A percentile compares a stretch with the other conserved stretches of the same genome.
Evolutionary conservation across 768 basidiomycete species (phyloP).

Genomic region (Strobilomyces confusus): DNA sequence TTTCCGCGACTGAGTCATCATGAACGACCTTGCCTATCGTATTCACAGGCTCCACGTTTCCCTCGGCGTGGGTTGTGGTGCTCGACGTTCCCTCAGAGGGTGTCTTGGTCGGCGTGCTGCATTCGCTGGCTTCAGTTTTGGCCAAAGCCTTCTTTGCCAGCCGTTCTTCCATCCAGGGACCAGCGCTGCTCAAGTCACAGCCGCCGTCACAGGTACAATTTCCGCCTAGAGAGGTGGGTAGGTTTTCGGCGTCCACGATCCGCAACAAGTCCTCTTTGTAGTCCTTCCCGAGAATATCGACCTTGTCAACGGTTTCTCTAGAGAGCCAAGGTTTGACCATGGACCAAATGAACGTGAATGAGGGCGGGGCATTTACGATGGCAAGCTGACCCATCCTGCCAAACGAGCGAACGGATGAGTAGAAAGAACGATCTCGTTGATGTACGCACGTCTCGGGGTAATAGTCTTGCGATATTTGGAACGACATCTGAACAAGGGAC

Average conservation of each 20-base stretch:
- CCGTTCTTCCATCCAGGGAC: slow-evolving; percentile 68
- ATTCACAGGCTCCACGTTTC: neutral
- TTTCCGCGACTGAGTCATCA: neutral
- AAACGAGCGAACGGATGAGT: neutral
- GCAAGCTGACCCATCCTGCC: slow-evolving; percentile 67
- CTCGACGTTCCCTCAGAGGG: slow-evolving; percentile 5
- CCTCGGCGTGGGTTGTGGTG: slow-evolving; percentile 3
- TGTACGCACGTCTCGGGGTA: slow-evolving; percentile 68
- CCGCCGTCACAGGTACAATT: slow-evolving; percentile 61
- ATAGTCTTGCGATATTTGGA: slow-evolving; percentile 77
- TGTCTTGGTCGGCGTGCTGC: neutral
- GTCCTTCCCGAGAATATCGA: slow-evolving; percentile 60
- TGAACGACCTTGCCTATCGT: slow-evolving; percentile 2
- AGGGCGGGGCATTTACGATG: slow-evolving; percentile 68
- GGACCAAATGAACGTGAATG: slow-evolving; percentile 71
- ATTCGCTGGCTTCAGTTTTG: neutral
- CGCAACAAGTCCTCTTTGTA: slow-evolving; percentile 55
- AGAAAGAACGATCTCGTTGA: neutral
- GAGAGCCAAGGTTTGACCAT: slow-evolving; percentile 69
- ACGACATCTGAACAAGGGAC: slow-evolving; percentile 53
- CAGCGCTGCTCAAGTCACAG: slow-evolving; percentile 59
- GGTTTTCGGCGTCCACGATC: slow-evolving; percentile 57
- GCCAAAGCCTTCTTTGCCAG: slow-evolving; percentile 16
- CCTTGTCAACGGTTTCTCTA: slow-evolving; percentile 66
- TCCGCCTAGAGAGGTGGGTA: slow-evolving; percentile 62